A percentile compares a stretch with the other conserved stretches of the same genome.
Evolutionary conservation across 495 filamentous ascomycete genomes (phyloP).

Genomic region (Amphirosellinia nigrospora): DNA sequence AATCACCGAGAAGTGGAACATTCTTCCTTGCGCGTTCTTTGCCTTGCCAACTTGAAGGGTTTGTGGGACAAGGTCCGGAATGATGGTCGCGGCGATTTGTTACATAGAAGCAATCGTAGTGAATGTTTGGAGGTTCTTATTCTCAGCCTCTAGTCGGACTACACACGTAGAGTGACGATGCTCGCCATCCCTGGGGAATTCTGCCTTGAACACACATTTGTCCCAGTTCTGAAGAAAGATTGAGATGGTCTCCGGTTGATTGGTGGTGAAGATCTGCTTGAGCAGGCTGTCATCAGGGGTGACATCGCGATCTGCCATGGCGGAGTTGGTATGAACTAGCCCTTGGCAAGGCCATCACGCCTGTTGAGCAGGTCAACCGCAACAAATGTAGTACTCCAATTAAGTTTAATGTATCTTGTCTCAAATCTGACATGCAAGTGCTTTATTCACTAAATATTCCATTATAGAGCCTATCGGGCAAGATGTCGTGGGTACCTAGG

Average conservation of each 20-base stretch:
- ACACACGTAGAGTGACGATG: conserved; percentile 26
- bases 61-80: conserved; percentile 32
- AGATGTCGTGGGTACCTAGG: too few relatives aligned
- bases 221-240: conserved; percentile 30
- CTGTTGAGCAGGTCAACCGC: too few relatives aligned
- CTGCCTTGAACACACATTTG: conserved; percentile 31
- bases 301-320: conserved; percentile 28
- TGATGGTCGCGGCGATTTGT: conserved; percentile 28
- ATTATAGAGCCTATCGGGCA: too few relatives aligned
- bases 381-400: too few relatives aligned
- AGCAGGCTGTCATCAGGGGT: conserved; percentile 29
- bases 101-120: conserved; percentile 26
- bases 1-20: conserved; percentile 31
- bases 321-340: too few relatives aligned
- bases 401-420: too few relatives aligned
- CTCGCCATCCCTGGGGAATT: conserved; percentile 20
- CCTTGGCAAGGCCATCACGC: too few relatives aligned
- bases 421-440: too few relatives aligned
- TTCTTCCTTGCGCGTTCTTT: conserved; percentile 29
- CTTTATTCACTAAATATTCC: too few relatives aligned
- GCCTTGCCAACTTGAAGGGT: conserved; percentile 26
- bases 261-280: conserved; percentile 28
- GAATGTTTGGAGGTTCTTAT: conserved; percentile 18
- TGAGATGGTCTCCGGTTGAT: conserved; percentile 26
- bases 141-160: conserved; percentile 26